A percentile compares a stretch with the other conserved stretches of the same genome.
phyloP scores from a whole-genome alignment of 441 rosid genomes.

The Pelargonium myrrhifolium region DNA sequence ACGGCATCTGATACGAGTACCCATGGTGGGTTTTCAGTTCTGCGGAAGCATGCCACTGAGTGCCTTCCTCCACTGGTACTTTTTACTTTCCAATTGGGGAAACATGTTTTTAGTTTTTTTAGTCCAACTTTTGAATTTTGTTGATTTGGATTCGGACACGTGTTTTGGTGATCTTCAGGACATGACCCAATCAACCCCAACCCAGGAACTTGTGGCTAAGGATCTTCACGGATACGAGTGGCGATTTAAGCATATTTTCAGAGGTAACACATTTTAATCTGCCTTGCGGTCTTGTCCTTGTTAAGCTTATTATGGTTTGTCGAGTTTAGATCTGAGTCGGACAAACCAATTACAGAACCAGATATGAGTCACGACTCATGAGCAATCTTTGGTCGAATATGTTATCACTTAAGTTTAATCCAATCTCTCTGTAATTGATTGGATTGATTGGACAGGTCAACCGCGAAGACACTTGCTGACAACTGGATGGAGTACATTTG shows the following conservation, averaged over 20 bases:
- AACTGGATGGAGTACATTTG: conserved; percentile 97
- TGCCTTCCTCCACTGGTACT: conserved; percentile 76
- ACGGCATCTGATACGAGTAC: conserved; percentile 97
- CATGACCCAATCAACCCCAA: conserved; percentile 76
- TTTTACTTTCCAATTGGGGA: not conserved
- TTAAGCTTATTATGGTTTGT: too few species aligned
- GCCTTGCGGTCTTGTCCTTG: not conserved
- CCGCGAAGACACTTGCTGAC: conserved; percentile 94
- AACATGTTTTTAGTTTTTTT: not conserved
- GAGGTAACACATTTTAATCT: conserved; percentile 42
- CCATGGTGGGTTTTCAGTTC: conserved; percentile 96
- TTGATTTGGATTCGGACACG: conserved; percentile 1
- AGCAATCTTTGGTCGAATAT: not conserved
- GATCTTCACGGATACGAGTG: conserved; percentile 88
- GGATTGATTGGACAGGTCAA: conserved; percentile 73
- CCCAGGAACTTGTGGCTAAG: conserved; percentile 74
- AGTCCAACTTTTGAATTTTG: not conserved
- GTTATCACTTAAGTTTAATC: not conserved
- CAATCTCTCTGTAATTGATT: not conserved
- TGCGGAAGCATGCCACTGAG: conserved; percentile 85
- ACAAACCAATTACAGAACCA: not conserved
- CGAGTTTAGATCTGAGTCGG: not conserved
- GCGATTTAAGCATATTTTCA: conserved; percentile 89
- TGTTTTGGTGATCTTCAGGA: conserved; percentile 36
- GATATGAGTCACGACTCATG: not conserved